Evolutionary conservation across 202 grass and related monocot species (phyloP).

Genomic region (Hordeum pubiflorum): DNA sequence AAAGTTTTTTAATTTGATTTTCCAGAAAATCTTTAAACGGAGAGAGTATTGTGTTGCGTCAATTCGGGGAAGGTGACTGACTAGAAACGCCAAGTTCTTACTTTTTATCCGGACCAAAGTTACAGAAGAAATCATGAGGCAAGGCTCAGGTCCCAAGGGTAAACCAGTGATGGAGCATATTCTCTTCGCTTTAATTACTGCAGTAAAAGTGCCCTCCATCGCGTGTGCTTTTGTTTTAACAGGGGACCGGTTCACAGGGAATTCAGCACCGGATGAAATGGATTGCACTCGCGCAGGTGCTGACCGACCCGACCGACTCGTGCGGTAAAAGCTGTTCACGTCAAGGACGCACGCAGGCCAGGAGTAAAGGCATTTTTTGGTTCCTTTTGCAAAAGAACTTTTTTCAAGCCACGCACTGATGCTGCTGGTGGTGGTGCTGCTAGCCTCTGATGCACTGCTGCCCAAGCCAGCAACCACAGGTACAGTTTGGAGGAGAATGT

Average conservation of each 20-base stretch:
- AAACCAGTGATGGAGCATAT: constrained; percentile 12
- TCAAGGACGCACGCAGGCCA: constrained; percentile 24
- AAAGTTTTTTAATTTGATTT: too few species aligned
- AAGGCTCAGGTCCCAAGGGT: neutral
- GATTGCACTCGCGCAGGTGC: constrained; percentile 16
- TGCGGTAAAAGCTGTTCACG: constrained; percentile 46
- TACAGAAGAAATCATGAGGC: neutral
- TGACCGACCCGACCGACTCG: neutral
- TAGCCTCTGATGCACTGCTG: neutral
- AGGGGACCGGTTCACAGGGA: neutral
- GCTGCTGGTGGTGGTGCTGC: neutral
- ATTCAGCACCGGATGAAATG: constrained; percentile 26
- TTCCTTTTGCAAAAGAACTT: constrained; percentile 44
- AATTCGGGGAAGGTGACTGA: neutral
- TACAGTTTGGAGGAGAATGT: neutral
- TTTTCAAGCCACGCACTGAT: constrained; percentile 14
- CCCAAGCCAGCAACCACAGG: neutral
- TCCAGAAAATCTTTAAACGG: too few species aligned
- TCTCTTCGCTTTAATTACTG: constrained; percentile 18
- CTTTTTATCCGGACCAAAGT: neutral
- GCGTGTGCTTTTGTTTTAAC: constrained; percentile 19
- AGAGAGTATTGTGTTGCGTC: neutral
- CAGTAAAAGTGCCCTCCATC: constrained; percentile 5
- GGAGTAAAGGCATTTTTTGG: constrained; percentile 47
- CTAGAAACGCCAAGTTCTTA: neutral